Evolutionary conservation across 148 eudicot species (phyloP).

Genomic region (Rhododendron vialii): DNA sequence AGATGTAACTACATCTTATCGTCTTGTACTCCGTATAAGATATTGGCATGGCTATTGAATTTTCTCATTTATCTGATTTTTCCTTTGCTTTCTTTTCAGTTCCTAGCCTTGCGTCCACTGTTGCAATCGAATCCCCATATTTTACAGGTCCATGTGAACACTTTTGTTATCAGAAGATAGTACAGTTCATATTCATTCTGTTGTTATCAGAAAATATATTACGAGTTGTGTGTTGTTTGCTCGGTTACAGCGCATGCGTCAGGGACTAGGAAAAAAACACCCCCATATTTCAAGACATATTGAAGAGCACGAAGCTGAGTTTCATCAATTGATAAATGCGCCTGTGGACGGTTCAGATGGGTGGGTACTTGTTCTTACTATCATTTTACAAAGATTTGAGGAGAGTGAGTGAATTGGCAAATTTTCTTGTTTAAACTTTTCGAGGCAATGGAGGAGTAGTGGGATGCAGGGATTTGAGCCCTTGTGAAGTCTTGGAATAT

Average conservation of each 20-base stretch:
- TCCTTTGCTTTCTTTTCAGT: slow-evolving; percentile 37
- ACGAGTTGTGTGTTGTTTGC: not conserved
- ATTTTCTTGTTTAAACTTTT: not conserved
- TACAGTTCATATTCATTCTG: not conserved
- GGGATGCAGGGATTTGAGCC: not conserved
- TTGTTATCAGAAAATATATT: not conserved
- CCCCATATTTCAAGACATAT: slow-evolving; percentile 76
- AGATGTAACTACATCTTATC: not conserved
- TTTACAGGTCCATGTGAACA: slow-evolving; percentile 52
- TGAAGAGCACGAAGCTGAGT: slow-evolving; percentile 82
- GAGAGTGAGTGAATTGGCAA: not conserved
- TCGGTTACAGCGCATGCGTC: slow-evolving; percentile 81
- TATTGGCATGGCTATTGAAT: not conserved
- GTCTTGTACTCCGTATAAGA: not conserved
- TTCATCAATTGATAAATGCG: slow-evolving; percentile 80
- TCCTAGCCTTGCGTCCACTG: slow-evolving; percentile 82
- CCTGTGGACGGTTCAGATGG: slow-evolving; percentile 94
- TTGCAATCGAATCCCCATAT: slow-evolving; percentile 93
- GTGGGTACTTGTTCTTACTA: slow-evolving; percentile 28
- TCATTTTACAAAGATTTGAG: not conserved
- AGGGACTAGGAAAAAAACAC: slow-evolving; percentile 93
- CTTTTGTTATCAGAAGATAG: not conserved
- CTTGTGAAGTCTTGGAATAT: not conserved
- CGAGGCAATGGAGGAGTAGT: no score
- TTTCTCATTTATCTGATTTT: slow-evolving; percentile 4